phyloP scores from a whole-genome alignment of 116 monocot species.

The Posidonia oceanica region DNA sequence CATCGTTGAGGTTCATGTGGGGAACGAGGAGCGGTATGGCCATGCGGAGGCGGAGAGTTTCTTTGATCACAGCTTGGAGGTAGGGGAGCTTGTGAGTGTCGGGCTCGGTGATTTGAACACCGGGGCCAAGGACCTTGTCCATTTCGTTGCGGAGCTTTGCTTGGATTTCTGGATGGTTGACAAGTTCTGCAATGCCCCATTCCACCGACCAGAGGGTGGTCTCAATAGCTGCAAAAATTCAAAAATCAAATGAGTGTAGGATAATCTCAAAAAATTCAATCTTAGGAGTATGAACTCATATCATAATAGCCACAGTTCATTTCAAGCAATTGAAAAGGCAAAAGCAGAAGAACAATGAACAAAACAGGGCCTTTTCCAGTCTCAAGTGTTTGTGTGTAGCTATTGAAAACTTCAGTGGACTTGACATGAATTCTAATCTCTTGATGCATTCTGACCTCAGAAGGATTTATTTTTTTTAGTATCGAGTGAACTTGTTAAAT shows the following conservation, averaged over 20 bases:
- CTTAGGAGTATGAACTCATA: too few relatives aligned
- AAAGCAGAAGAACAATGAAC: too few relatives aligned
- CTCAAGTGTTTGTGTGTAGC: too few relatives aligned
- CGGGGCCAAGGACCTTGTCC: conserved; percentile 40
- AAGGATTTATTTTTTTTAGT: too few relatives aligned
- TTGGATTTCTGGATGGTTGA: conserved; percentile 70
- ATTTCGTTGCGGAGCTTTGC: conserved; percentile 49
- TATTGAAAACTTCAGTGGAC: too few relatives aligned
- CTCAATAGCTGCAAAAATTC: conserved; percentile 57
- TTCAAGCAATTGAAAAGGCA: too few relatives aligned
- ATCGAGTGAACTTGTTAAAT: too few relatives aligned
- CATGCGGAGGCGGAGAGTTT: conserved; percentile 68
- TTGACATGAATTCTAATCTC: too few relatives aligned
- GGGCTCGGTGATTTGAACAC: conserved; percentile 48
- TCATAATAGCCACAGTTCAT: too few relatives aligned
- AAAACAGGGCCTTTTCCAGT: too few relatives aligned
- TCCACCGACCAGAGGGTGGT: conserved; percentile 90
- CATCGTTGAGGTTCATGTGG: conserved; percentile 89
- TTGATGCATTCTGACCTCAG: too few relatives aligned
- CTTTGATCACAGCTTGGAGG: conserved; percentile 80
- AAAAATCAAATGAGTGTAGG: not conserved
- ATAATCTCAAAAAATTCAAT: too few relatives aligned
- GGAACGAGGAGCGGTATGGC: conserved; percentile 72
- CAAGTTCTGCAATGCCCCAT: conserved; percentile 78
- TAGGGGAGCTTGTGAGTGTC: conserved; percentile 69